These are phyloP conservation scores for Primulina tabacum DNA, from an alignment of 257 asterid genomes.

Conservation along the genomic window DNA sequence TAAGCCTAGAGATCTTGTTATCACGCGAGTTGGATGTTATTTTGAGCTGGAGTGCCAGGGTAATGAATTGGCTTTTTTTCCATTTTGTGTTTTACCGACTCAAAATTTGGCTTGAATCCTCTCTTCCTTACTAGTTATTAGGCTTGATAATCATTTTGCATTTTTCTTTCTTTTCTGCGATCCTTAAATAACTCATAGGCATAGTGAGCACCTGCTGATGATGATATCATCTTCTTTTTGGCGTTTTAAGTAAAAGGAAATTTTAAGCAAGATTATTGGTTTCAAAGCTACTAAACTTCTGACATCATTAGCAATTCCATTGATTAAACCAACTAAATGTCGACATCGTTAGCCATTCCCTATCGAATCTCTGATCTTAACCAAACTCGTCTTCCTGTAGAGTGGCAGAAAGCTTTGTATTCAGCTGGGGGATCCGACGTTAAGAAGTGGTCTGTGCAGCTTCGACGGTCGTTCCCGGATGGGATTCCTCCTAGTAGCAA, in stretches of 20 bases:
- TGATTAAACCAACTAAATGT: too few species aligned
- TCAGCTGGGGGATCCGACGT: slow-evolving; percentile 94
- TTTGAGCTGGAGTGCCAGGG: slow-evolving; percentile 99
- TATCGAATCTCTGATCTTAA: slow-evolving; percentile 22
- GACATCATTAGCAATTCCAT: neutral
- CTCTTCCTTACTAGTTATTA: neutral
- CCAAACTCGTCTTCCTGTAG: slow-evolving; percentile 39
- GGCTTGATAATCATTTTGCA: slow-evolving; percentile 7
- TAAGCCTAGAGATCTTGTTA: slow-evolving; percentile 91
- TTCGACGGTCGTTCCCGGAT: slow-evolving; percentile 82
- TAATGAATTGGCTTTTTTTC: slow-evolving; percentile 24
- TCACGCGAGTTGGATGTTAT: slow-evolving; percentile 90
- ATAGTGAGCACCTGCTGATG: slow-evolving; percentile 3
- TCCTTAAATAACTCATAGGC: neutral
- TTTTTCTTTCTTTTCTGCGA: slow-evolving; percentile 1
- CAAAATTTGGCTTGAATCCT: slow-evolving; percentile 9
- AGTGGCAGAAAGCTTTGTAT: slow-evolving; percentile 98
- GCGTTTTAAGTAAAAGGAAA: slow-evolving; percentile 8
- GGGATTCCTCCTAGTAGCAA: slow-evolving; percentile 82
- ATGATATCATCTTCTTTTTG: slow-evolving; percentile 6
- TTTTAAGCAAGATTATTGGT: slow-evolving; percentile 12
- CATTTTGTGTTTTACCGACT: slow-evolving; percentile 3
- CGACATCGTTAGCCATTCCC: slow-evolving; percentile 1
- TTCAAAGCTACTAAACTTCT: slow-evolving; percentile 6
- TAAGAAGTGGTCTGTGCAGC: slow-evolving; percentile 96